Percentiles rank a stretch among this genome's conserved stretches.
Conservation (phyloP, 352 stramenopile genomes). For the Globisporangium cylindrosporum region DNA sequence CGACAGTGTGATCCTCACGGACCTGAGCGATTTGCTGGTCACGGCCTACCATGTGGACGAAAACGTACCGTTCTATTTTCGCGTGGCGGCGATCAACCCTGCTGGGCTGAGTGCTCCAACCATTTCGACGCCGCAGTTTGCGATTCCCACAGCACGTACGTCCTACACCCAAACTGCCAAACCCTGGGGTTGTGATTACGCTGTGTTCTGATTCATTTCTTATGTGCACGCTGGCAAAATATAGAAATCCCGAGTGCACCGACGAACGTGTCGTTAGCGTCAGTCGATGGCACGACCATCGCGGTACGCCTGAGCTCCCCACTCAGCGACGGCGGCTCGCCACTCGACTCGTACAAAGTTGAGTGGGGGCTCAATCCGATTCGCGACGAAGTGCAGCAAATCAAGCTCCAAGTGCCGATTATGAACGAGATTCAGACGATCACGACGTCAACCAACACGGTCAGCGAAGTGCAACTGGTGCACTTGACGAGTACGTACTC, state of each 20-base stretch:
- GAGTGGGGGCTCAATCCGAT: slow-evolving; percentile 88
- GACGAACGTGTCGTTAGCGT: slow-evolving; percentile 68
- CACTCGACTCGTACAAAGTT: slow-evolving; percentile 89
- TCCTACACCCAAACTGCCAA: not conserved
- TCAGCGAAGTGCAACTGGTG: slow-evolving; percentile 89
- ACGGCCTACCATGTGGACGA: slow-evolving; percentile 87
- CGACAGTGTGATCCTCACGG: slow-evolving; percentile 84
- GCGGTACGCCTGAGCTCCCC: slow-evolving; percentile 75
- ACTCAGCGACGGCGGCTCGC: slow-evolving; percentile 79
- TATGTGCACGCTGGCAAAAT: not conserved
- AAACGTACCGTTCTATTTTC: slow-evolving; percentile 94
- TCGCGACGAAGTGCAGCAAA: slow-evolving; percentile 74
- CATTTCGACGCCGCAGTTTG: slow-evolving; percentile 81
- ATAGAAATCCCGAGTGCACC: slow-evolving; percentile 59
- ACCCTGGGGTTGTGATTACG: not conserved
- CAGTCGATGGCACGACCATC: slow-evolving; percentile 88
- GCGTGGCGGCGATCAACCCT: slow-evolving; percentile 91
- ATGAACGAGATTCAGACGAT: slow-evolving; percentile 72
- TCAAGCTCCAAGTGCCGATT: slow-evolving; percentile 57
- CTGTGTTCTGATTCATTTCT: too few relatives aligned
- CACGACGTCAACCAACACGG: slow-evolving; percentile 60
- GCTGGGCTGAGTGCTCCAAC: slow-evolving; percentile 63
- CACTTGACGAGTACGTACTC: slow-evolving; percentile 78
- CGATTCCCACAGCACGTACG: slow-evolving; percentile 79
- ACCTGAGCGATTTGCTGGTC: slow-evolving; percentile 83